Base-by-base conservation (phyloP, 169 alveolate genomes). In the Eimeria zaria region DNA sequence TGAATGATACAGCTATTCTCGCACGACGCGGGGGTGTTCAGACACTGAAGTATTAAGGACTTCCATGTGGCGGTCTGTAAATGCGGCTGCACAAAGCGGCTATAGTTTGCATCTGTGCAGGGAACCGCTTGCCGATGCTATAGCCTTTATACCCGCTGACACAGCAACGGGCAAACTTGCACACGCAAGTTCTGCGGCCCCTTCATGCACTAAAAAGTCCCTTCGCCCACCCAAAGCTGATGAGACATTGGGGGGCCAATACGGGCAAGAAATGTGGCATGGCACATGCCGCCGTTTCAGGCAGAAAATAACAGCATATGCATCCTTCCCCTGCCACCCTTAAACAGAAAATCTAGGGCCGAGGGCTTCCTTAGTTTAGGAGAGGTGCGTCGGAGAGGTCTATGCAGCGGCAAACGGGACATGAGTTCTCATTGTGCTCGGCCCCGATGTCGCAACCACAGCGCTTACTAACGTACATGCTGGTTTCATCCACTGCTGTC, bases 361-460 rank as follows among this genome's bases (percentile, higher is more conserved):
- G 48, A 33, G 78, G 41, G 76, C 80, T 71, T 39, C 7, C 27
- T 97, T 87, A 97, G 91, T 84, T 96, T 90, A 97, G 89, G 71
- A 97, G 93, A n/a, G 98, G 98, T 12, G 98, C 97, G 51, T 97
- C 98, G 41, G 98, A 97, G 51, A 97, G 95, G 88, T 97, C 98
- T 58, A 97, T 96, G 90, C 96, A 90, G 89, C 97, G 94, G 91
- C 98, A 97, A 36, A 97, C 96, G 27, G 95, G 97, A 85, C 98
- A 97, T 62, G 93, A 90, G 96, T 97, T 97, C 80, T 97, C 98
- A 74, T 97, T 97, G 96, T 97, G 98, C n/a, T 95, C 97, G 16
- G 95, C 97, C n/a, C 98, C 98, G 67, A 97, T 97, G 85, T 97
- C 98, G 90, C 98, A 97, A 39, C 98, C 98, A 67, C 98, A 97